Conservation (phyloP, 192 early-diverging fungal species). For the Coemansia asiatica region DNA sequence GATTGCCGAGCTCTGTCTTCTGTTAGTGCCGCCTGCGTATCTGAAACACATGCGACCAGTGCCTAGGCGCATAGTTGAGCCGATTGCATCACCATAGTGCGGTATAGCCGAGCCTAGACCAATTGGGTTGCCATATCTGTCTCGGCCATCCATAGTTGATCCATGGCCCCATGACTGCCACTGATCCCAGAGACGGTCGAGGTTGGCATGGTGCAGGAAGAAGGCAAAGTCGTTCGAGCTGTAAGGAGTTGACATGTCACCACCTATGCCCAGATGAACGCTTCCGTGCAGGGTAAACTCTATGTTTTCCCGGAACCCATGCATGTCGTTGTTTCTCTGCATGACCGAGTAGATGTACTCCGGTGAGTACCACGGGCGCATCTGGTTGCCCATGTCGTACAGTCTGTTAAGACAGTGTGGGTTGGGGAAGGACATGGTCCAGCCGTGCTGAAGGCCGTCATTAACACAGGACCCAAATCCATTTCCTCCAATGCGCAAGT, state of each 20-base stretch:
- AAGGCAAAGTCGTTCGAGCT: slow-evolving; percentile 62
- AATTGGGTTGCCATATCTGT: slow-evolving; percentile 25
- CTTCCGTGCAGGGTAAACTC: slow-evolving; percentile 54
- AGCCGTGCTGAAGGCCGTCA: slow-evolving; percentile 41
- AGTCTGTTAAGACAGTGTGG: slow-evolving; percentile 40
- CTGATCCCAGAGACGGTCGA: slow-evolving; percentile 59
- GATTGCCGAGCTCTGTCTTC: slow-evolving; percentile 11
- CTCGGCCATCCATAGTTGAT: slow-evolving; percentile 43
- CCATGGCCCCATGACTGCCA: slow-evolving; percentile 57
- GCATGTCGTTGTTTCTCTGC: slow-evolving; percentile 47
- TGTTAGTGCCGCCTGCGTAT: slow-evolving; percentile 26
- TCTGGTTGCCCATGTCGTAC: slow-evolving; percentile 37
- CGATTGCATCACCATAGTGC: slow-evolving; percentile 39
- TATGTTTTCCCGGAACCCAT: slow-evolving; percentile 50
- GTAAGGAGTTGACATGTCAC: slow-evolving; percentile 56
- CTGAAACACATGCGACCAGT: slow-evolving; percentile 48
- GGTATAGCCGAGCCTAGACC: slow-evolving; percentile 28
- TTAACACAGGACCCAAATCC: slow-evolving; percentile 47
- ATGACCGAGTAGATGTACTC: slow-evolving; percentile 51
- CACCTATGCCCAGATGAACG: slow-evolving; percentile 55
- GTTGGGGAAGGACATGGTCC: slow-evolving; percentile 42
- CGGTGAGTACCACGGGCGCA: slow-evolving; percentile 51
- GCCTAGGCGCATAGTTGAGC: slow-evolving; percentile 45
- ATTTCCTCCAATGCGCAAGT: slow-evolving; percentile 43
- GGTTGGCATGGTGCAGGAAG: slow-evolving; percentile 64